Evolutionary conservation across 129 eudicot genomes (phyloP).

Genomic region (Chrysanthemum lavandulifolium): DNA sequence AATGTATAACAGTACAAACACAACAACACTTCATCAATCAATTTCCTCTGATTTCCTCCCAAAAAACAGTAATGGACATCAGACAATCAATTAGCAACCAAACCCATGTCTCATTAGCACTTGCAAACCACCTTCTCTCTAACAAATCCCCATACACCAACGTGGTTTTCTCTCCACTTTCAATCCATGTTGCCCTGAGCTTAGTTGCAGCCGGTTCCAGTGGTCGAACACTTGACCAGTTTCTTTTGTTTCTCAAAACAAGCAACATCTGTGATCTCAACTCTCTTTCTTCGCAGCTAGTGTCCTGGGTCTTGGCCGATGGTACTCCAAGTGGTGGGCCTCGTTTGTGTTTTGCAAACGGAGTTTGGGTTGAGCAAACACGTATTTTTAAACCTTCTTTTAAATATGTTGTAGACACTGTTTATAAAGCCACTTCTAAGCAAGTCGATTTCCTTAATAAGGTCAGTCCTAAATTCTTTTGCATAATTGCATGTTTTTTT

Average conservation of each 20-base stretch:
- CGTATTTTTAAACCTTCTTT: constrained; percentile 42
- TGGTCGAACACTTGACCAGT: constrained; percentile 49
- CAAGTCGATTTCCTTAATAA: constrained; percentile 63
- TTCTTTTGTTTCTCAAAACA: constrained; percentile 55
- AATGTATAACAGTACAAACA: background rate
- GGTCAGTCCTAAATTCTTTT: constrained; percentile 29
- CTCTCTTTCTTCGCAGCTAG: constrained; percentile 45
- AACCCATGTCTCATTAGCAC: constrained; percentile 38
- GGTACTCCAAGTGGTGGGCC: constrained; percentile 61
- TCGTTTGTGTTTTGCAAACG: constrained; percentile 46
- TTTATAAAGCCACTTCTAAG: constrained; percentile 48
- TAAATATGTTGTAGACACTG: constrained; percentile 37
- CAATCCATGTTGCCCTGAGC: constrained; percentile 48
- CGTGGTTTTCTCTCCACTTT: constrained; percentile 20
- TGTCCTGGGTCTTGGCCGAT: constrained; percentile 43
- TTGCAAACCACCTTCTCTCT: constrained; percentile 28
- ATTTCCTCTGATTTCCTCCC: background rate
- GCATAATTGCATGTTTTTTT: background rate
- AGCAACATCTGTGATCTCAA: constrained; percentile 43
- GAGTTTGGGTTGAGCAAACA: constrained; percentile 63
- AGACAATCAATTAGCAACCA: constrained; percentile 50
- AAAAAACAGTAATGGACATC: constrained; percentile 41
- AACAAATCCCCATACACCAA: constrained; percentile 20
- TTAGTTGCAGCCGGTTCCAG: constrained; percentile 57
- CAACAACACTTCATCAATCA: background rate